Conservation (phyloP, 768 basidiomycete genomes). For the Mycena sanguinolenta region DNA sequence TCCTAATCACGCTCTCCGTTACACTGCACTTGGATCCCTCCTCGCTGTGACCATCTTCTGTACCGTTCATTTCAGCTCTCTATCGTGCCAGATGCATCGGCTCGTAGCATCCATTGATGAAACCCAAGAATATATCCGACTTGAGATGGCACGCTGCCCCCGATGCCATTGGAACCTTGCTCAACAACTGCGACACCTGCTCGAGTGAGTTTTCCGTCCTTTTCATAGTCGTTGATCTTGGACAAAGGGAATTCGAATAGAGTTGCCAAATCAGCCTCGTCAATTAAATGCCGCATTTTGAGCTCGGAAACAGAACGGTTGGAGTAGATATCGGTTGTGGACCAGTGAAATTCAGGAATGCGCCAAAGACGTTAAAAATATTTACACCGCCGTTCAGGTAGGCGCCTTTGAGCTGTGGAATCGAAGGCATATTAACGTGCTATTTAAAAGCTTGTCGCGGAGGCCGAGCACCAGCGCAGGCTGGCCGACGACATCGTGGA, state of each 20-base stretch:
- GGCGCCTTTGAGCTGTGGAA: fast-evolving
- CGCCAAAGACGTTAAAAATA: background rate
- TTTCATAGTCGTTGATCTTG: background rate
- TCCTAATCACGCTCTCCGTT: too few species aligned
- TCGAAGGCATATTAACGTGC: too few species aligned
- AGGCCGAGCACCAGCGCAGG: slow-evolving; percentile 8
- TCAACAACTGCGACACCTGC: background rate
- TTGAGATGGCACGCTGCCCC: background rate
- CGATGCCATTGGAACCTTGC: background rate
- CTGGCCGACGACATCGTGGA: slow-evolving; percentile 3
- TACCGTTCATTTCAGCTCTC: too few species aligned
- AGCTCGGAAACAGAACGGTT: background rate
- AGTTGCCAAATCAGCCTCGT: background rate
- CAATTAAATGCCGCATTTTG: slow-evolving; percentile 1
- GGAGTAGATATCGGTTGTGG: background rate
- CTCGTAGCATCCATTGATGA: background rate
- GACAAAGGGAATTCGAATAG: background rate
- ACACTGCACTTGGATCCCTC: too few species aligned
- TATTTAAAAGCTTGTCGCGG: background rate
- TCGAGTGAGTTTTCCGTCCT: background rate
- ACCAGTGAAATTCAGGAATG: slow-evolving; percentile 1
- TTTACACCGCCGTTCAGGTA: background rate
- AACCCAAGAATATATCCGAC: background rate
- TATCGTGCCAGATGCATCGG: background rate
- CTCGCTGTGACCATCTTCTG: too few species aligned